A percentile compares a stretch with the other conserved stretches of the same genome.
Conservation (phyloP, 306 rosid genomes). For the Vachellia collinsii region DNA sequence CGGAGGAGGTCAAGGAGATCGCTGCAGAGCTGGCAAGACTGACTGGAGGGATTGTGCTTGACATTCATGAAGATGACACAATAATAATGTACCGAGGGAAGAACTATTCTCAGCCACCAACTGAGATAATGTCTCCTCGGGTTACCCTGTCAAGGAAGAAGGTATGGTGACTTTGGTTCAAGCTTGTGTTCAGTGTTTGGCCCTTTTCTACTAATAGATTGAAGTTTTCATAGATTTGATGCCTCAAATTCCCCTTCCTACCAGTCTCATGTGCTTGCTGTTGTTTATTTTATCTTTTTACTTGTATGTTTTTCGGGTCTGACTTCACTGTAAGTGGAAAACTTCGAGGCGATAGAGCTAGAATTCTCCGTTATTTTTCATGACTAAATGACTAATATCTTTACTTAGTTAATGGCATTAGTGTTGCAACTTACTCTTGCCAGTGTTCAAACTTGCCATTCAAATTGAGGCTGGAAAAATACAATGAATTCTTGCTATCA, state of each 20-base stretch:
- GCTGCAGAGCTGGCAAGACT: slow-evolving; percentile 90
- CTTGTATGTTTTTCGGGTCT: background rate
- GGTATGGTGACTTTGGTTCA: slow-evolving; percentile 44
- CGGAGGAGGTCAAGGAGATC: slow-evolving; percentile 92
- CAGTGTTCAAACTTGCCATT: slow-evolving; percentile 12
- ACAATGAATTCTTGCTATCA: background rate
- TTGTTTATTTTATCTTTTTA: background rate
- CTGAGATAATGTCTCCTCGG: slow-evolving; percentile 98
- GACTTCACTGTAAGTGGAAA: background rate
- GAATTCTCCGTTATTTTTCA: background rate
- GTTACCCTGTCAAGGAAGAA: slow-evolving; percentile 86
- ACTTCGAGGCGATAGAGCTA: background rate
- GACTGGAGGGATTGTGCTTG: slow-evolving; percentile 88
- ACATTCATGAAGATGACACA: slow-evolving; percentile 81
- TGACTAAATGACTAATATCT: background rate
- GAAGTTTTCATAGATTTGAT: slow-evolving; percentile 6
- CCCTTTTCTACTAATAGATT: slow-evolving; percentile 3
- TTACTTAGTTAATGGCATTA: background rate
- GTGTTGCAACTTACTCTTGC: background rate
- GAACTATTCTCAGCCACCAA: slow-evolving; percentile 95
- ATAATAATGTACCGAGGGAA: slow-evolving; percentile 97
- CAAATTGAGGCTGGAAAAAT: slow-evolving; percentile 7
- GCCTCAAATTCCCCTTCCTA: slow-evolving; percentile 4
- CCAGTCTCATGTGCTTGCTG: background rate
- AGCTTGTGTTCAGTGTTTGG: slow-evolving; percentile 7